A percentile compares a stretch with the other conserved stretches of the same genome.
Conservation (phyloP, 2,329 filamentous ascomycete species). For the Paecilomyces fulvus region DNA sequence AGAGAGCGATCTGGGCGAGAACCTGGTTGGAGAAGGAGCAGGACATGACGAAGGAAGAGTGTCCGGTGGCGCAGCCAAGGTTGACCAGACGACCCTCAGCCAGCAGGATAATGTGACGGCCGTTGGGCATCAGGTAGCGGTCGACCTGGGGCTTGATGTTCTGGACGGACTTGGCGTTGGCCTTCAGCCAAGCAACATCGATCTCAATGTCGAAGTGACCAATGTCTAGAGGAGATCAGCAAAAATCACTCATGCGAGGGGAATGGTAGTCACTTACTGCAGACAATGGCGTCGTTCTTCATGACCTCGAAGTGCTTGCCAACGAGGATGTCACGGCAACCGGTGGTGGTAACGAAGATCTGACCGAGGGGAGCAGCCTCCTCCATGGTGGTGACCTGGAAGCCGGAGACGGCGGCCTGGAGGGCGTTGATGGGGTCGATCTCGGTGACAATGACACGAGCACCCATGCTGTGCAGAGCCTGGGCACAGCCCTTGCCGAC, state of each 20-base stretch:
- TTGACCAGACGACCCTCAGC: slow-evolving; percentile 99
- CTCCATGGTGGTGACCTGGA: slow-evolving; percentile 96
- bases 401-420: slow-evolving; percentile 95
- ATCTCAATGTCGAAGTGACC: slow-evolving; percentile 99
- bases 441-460: slow-evolving; percentile 91
- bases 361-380: slow-evolving; percentile 82
- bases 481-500: slow-evolving; percentile 98
- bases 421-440: slow-evolving; percentile 99
- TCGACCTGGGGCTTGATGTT: slow-evolving; percentile 99
- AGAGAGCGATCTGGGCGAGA: slow-evolving; percentile 97
- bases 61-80: slow-evolving; percentile 95
- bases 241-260: background rate
- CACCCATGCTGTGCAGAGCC: slow-evolving; percentile 95
- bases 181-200: slow-evolving; percentile 98
- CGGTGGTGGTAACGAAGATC: slow-evolving; percentile 99
- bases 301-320: slow-evolving; percentile 90
- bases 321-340: slow-evolving; percentile 95
- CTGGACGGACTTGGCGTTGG: slow-evolving; percentile 83
- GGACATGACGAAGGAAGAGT: slow-evolving; percentile 99
- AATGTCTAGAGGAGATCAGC: slow-evolving; percentile 58
- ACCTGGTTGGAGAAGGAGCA: slow-evolving; percentile 99
- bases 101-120: slow-evolving; percentile 95
- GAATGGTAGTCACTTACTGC: slow-evolving; percentile 53
- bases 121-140: slow-evolving; percentile 88
- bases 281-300: slow-evolving; percentile 96